Percentiles rank a stretch among this genome's conserved stretches.
These are phyloP conservation scores for Epicoccum nigrum DNA, from an alignment of 2,329 filamentous ascomycete species.

Conservation along the genomic window DNA sequence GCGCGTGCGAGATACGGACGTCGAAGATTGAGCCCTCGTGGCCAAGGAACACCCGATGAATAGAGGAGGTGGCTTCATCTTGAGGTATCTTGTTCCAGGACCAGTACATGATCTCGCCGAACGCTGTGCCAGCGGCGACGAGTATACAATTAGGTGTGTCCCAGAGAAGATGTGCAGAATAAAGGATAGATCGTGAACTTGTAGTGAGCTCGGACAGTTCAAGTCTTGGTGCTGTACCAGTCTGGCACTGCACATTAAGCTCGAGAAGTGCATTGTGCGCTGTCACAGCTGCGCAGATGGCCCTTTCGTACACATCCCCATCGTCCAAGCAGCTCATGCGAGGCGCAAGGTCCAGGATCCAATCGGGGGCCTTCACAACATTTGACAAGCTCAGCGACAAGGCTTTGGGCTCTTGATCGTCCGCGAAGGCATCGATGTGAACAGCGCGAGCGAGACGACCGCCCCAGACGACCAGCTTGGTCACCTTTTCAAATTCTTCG, in stretches of 20 bases:
- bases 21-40: conserved; percentile 96
- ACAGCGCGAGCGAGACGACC: conserved; percentile 56
- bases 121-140: conserved; percentile 87
- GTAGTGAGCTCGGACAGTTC: conserved; percentile 60
- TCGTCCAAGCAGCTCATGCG: conserved; percentile 19
- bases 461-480: conserved; percentile 46
- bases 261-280: conserved; percentile 83
- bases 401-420: conserved; percentile 32
- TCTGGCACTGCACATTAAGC: conserved; percentile 43
- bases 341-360: conserved; percentile 45
- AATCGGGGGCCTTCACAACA: conserved; percentile 39
- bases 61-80: conserved; percentile 37
- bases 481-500: conserved; percentile 24
- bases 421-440: conserved; percentile 24
- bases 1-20: conserved; percentile 70
- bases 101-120: conserved; percentile 94
- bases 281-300: conserved; percentile 62
- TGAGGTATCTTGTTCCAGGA: conserved; percentile 60
- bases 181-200: conserved; percentile 82
- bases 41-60: conserved; percentile 64
- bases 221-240: conserved; percentile 18
- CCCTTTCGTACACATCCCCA: conserved; percentile 6
- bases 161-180: conserved; percentile 78
- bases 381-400: conserved; percentile 27
- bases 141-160: conserved; percentile 65